Base-by-base conservation (phyloP, 2,329 filamentous ascomycete species). In the Leptographium flavum region DNA sequence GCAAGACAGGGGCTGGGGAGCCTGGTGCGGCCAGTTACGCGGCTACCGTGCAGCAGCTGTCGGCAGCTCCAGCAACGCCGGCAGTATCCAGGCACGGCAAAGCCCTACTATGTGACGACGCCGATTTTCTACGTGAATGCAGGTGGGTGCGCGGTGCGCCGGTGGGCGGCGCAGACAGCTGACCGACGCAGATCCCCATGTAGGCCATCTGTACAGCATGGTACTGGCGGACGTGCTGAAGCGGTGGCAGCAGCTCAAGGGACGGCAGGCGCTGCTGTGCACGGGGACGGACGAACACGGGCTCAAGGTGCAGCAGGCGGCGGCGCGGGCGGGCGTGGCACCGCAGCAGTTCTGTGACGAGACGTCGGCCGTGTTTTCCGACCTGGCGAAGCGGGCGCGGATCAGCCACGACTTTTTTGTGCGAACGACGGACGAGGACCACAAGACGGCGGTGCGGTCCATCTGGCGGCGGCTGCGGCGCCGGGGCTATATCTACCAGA, bases 51-150 rank as follows among this genome's bases (percentile, higher is more conserved):
- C 17, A 35, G 30, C 21, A 11, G 21, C 14, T 23, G 42, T 33
- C 13, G 15, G 15, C 4, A 14, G 3, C 21, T 14, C 11, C 40
- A 35, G 31, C 46, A 42, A 31, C 19, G n/a, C 19, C 35, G 1
- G 17, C 42, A 2, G 13, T 31, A 4, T 28, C 50, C n/a, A n/a
- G n/a, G n/a, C n/a, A n/a, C n/a, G n/a, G n/a, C n/a, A 49, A 96
- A 96, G 67, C 87, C 90, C 9, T 95, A 82, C 68, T 98, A 96
- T 69, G 72, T 94, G 56, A 96, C 92, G 5, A 93, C 87, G 9
- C 92, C 92, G 3, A 98, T 98, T 47, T 98, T 96, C 69, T 98
- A 98, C 63, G 92, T 98, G 67, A 98, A 98, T 74, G 86, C 88
- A 45, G 79, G 86, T 88, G 67, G 54, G 68, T 42, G 17, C 8